Percentiles rank a stretch among this genome's conserved stretches.
Conservation (phyloP, 805 yeast species). For the Metschnikowia koreensis region DNA sequence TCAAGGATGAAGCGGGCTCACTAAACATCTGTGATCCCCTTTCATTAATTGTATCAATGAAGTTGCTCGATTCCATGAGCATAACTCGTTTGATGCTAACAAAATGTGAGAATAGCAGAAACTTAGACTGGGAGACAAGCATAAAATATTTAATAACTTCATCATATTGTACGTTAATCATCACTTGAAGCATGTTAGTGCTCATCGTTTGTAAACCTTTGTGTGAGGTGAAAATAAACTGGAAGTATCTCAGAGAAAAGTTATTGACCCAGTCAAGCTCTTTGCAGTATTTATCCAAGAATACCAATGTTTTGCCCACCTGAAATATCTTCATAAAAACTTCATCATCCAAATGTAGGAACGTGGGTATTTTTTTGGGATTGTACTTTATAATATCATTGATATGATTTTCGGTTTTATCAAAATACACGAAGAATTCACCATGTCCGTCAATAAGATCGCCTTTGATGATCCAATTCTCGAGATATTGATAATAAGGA, state of each 20-base stretch:
- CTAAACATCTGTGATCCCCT: conserved; percentile 54
- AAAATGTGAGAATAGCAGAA: conserved; percentile 53
- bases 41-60: conserved; percentile 61
- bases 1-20: conserved; percentile 60
- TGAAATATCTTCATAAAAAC: conserved; percentile 51
- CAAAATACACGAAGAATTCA: conserved; percentile 60
- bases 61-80: conserved; percentile 77
- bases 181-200: conserved; percentile 33
- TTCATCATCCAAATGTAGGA: conserved; percentile 33
- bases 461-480: conserved; percentile 71
- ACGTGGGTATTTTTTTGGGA: conserved; percentile 43
- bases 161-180: conserved; percentile 43
- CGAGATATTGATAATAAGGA: conserved; percentile 61
- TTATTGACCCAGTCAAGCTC: conserved; percentile 64
- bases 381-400: conserved; percentile 34
- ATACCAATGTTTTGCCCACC: conserved; percentile 71
- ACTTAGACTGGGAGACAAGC: conserved; percentile 45
- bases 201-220: conserved; percentile 34
- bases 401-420: conserved; percentile 28
- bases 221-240: conserved; percentile 28
- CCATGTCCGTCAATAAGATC: conserved; percentile 50
- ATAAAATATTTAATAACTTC: conserved; percentile 56
- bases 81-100: conserved; percentile 61
- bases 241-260: conserved; percentile 35
- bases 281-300: conserved; percentile 60